These are phyloP conservation scores for Fennellomyces sp. DNA, from an alignment of 371 early-diverging fungal species.

Conservation along the genomic window DNA sequence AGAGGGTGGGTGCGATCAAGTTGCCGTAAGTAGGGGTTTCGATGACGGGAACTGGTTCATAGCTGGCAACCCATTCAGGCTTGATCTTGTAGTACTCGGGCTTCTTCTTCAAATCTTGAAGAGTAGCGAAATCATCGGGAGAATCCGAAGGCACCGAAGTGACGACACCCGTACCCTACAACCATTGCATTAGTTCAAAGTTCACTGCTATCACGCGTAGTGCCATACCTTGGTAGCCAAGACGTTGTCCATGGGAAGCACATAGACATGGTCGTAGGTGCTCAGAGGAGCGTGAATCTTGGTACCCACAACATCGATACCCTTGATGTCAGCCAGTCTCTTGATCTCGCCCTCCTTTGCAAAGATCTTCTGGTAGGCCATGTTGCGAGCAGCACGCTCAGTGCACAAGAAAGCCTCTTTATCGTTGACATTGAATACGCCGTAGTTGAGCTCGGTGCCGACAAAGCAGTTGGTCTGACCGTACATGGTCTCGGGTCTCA, in stretches of 20 bases:
- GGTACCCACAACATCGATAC: conserved; percentile 86
- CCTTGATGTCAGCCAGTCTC: conserved; percentile 80
- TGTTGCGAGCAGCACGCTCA: conserved; percentile 94
- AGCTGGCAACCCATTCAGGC: conserved; percentile 85
- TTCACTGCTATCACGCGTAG: neutral
- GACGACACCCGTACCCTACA: conserved; percentile 96
- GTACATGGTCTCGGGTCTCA: conserved; percentile 99
- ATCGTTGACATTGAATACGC: conserved; percentile 78
- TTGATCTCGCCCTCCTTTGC: conserved; percentile 64
- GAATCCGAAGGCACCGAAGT: conserved; percentile 98
- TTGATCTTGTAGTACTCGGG: conserved; percentile 89
- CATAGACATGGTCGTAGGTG: conserved; percentile 79
- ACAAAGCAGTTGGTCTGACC: conserved; percentile 99
- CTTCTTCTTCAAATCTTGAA: conserved; percentile 93
- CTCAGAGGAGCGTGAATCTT: conserved; percentile 91
- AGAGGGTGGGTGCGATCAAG: conserved; percentile 81
- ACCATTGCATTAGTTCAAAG: neutral
- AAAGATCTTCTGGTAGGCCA: conserved; percentile 92
- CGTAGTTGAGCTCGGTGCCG: conserved; percentile 90
- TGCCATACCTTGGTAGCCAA: conserved; percentile 73
- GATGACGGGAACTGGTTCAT: conserved; percentile 87
- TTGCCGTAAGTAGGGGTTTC: conserved; percentile 87
- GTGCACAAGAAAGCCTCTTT: conserved; percentile 89
- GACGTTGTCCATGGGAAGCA: conserved; percentile 97
- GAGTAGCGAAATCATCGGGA: conserved; percentile 94